These are phyloP conservation scores for Fusarium torreyae DNA, from an alignment of 2,329 filamentous ascomycete genomes.

Conservation along the genomic window DNA sequence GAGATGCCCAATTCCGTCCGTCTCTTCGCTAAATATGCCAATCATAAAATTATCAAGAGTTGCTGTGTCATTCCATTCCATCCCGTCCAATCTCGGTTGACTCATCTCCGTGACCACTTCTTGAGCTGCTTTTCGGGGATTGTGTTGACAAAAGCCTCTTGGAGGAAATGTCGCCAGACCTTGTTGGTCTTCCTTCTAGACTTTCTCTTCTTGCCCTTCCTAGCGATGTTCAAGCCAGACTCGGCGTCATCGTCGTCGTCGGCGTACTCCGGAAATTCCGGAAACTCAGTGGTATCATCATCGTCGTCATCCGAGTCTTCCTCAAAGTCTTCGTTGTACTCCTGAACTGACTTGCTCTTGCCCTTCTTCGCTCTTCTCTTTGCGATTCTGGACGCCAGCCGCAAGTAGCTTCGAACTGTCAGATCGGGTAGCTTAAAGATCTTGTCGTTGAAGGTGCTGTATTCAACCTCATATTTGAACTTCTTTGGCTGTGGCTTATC, in stretches of 20 bases:
- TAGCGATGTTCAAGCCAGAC: slow-evolving; percentile 20
- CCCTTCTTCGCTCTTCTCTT: slow-evolving; percentile 45
- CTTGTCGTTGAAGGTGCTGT: slow-evolving; percentile 84
- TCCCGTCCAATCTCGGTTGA: slow-evolving; percentile 5
- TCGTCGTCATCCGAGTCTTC: slow-evolving; percentile 50
- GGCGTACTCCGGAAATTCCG: slow-evolving; percentile 30
- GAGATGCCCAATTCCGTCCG: slow-evolving; percentile 21
- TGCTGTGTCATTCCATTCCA: slow-evolving; percentile 9
- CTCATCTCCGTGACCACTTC: slow-evolving; percentile 54
- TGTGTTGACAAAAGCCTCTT: slow-evolving; percentile 84
- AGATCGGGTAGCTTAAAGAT: slow-evolving; percentile 84
- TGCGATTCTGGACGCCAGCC: slow-evolving; percentile 85
- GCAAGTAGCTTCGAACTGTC: slow-evolving; percentile 85
- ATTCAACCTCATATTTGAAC: slow-evolving; percentile 86
- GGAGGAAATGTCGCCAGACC: slow-evolving; percentile 83
- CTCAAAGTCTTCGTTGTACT: slow-evolving; percentile 43
- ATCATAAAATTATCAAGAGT: slow-evolving; percentile 18
- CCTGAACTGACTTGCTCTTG: slow-evolving; percentile 42
- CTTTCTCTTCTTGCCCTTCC: slow-evolving; percentile 55
- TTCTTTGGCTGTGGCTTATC: slow-evolving; percentile 71
- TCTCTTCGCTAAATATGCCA: slow-evolving; percentile 42
- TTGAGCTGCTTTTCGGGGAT: slow-evolving; percentile 76
- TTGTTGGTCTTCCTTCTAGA: slow-evolving; percentile 70
- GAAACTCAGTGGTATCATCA: slow-evolving; percentile 37
- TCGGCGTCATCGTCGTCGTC: slow-evolving; percentile 43